phyloP scores from a whole-genome alignment of 2,329 filamentous ascomycete species.

The Colletotrichum endophyticum region DNA sequence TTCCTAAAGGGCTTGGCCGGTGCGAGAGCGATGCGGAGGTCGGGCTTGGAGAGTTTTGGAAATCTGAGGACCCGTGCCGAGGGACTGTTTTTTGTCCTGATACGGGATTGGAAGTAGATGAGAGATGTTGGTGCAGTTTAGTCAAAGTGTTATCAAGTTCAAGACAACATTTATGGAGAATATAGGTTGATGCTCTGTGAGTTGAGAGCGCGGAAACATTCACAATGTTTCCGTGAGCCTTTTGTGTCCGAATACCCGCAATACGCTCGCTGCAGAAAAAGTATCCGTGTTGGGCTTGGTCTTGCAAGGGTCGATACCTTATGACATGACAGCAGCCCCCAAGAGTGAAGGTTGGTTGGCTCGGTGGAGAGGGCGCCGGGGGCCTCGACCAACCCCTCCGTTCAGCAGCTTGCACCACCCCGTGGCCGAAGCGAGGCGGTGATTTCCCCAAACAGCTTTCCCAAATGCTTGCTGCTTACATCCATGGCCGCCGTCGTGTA shows the following conservation, averaged over 20 bases:
- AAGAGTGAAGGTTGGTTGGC: not conserved
- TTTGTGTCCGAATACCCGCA: not conserved
- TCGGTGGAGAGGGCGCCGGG: not conserved
- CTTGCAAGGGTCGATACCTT: not conserved
- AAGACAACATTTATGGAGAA: fast-evolving
- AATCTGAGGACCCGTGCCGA: not conserved
- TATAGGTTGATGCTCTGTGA: not conserved
- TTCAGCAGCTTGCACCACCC: not conserved
- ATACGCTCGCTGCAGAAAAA: not conserved
- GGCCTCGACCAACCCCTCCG: not conserved
- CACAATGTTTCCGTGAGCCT: not conserved
- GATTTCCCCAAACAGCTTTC: not conserved
- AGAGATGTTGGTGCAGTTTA: not conserved
- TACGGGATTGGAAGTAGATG: not conserved
- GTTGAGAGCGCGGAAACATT: not conserved
- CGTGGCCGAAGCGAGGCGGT: not conserved
- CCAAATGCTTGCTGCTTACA: not conserved
- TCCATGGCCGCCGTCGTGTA: not conserved
- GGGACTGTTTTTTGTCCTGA: not conserved
- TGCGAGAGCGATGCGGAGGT: not conserved
- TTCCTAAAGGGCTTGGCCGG: not conserved
- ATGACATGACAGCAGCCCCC: not conserved
- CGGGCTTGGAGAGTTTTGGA: not conserved
- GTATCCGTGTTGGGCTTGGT: not conserved
- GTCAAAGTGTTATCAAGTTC: not conserved